Conservation (phyloP, 139 green algal species). For the Nannochloris sp. region DNA sequence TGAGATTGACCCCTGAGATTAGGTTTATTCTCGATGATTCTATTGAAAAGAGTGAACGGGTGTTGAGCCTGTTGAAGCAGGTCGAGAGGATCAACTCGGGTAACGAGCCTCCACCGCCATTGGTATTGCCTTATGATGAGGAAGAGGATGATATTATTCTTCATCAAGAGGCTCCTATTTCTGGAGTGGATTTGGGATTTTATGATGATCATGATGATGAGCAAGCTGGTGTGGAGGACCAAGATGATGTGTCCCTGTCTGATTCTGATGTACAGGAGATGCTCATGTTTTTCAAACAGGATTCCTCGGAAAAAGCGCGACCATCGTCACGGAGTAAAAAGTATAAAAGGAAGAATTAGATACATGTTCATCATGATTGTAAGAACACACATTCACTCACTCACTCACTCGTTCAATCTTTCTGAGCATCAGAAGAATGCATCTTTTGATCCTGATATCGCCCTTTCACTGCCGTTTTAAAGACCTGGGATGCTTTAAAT, state of each 20-base stretch:
- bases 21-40: slow-evolving; percentile 80
- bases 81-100: slow-evolving; percentile 22
- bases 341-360: neutral
- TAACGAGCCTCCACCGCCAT: slow-evolving; percentile 29
- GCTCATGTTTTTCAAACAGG: slow-evolving; percentile 17
- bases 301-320: neutral
- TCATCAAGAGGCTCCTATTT: slow-evolving; percentile 16
- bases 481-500: slow-evolving; percentile 32
- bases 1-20: slow-evolving; percentile 81
- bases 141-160: neutral
- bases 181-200: slow-evolving; percentile 22
- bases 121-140: slow-evolving; percentile 11
- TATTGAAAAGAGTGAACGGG: slow-evolving; percentile 53
- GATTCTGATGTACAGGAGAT: slow-evolving; percentile 15
- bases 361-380: neutral
- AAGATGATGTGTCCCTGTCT: neutral
- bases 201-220: slow-evolving; percentile 12
- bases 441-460: slow-evolving; percentile 9
- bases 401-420: neutral
- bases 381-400: slow-evolving; percentile 4
- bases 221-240: neutral
- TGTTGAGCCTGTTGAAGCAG: slow-evolving; percentile 34
- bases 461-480: slow-evolving; percentile 32
- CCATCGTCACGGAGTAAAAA: neutral
- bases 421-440: no score